Evolutionary conservation across 768 basidiomycete genomes (phyloP).

Genomic region (Psilocybe subaeruginosa): DNA sequence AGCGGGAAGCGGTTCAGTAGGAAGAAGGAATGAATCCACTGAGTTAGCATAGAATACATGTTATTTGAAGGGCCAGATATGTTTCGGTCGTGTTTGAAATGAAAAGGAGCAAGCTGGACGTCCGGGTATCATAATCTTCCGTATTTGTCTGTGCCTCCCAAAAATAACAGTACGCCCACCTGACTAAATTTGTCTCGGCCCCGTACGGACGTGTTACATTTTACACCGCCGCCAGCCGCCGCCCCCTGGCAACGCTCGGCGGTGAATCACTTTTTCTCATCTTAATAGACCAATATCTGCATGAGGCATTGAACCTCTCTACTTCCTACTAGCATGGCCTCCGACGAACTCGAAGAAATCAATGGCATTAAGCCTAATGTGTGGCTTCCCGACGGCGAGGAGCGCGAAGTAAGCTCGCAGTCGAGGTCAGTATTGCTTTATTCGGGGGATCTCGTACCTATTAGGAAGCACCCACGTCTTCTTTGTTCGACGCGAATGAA

Average conservation of each 20-base stretch:
- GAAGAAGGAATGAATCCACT: constrained; percentile 12
- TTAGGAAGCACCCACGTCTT: not conserved
- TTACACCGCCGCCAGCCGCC: not conserved
- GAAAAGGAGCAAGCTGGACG: not conserved
- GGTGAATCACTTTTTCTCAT: too few relatives aligned
- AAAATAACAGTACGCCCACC: constrained; percentile 8
- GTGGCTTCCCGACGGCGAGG: constrained; percentile 48
- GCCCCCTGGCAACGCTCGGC: not conserved
- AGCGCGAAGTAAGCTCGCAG: constrained; percentile 46
- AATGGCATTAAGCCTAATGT: constrained; percentile 55
- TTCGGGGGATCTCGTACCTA: not conserved
- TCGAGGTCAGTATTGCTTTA: constrained; percentile 29
- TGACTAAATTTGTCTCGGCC: constrained; percentile 27
- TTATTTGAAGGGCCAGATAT: not conserved
- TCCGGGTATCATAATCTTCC: not conserved
- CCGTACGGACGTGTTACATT: constrained; percentile 5
- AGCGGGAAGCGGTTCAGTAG: not conserved
- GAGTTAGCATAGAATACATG: constrained; percentile 10
- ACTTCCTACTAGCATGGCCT: constrained; percentile 14
- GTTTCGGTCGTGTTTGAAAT: not conserved
- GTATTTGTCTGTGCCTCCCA: not conserved
- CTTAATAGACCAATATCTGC: not conserved
- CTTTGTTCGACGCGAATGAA: not conserved
- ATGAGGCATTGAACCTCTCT: not conserved
- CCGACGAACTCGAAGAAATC: constrained; percentile 53